Conservation (phyloP, 768 basidiomycete genomes). For the Suillus americanus region DNA sequence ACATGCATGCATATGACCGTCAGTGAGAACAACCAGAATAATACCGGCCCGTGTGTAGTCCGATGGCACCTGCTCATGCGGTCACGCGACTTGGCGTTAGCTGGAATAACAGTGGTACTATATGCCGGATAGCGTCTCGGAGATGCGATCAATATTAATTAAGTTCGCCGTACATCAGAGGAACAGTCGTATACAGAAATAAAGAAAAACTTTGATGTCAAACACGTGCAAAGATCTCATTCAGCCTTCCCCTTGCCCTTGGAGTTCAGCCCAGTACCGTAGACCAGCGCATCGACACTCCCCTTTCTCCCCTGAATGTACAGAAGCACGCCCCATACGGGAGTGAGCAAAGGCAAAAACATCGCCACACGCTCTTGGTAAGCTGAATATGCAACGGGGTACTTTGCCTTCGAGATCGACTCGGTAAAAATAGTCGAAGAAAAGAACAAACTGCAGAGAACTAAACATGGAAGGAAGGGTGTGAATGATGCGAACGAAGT, state of each 20-base stretch:
- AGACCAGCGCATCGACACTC: conserved; percentile 43
- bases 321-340: conserved; percentile 43
- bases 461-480: conserved; percentile 54
- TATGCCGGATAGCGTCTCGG: not conserved
- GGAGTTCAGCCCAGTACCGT: conserved; percentile 30
- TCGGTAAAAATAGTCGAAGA: conserved; percentile 82
- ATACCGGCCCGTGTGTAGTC: not conserved
- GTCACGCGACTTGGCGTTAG: not conserved
- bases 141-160: not conserved
- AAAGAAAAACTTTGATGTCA: not conserved
- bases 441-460: conserved; percentile 70
- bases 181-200: not conserved
- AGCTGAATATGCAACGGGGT: conserved; percentile 63
- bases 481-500: conserved; percentile 28
- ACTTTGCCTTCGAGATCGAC: conserved; percentile 73
- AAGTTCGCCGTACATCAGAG: not conserved
- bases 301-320: conserved; percentile 36
- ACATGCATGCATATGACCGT: not conserved
- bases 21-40: not conserved
- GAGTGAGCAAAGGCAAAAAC: conserved; percentile 58
- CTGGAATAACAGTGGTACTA: no score
- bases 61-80: not conserved
- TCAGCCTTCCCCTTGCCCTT: conserved; percentile 21
- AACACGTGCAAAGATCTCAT: conserved; percentile 4
- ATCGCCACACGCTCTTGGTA: conserved; percentile 82